A percentile compares a stretch with the other conserved stretches of the same genome.
Evolutionary conservation across 1,284 basidiomycete species (phyloP).

Genomic region (Garcileccinum viscosum): DNA sequence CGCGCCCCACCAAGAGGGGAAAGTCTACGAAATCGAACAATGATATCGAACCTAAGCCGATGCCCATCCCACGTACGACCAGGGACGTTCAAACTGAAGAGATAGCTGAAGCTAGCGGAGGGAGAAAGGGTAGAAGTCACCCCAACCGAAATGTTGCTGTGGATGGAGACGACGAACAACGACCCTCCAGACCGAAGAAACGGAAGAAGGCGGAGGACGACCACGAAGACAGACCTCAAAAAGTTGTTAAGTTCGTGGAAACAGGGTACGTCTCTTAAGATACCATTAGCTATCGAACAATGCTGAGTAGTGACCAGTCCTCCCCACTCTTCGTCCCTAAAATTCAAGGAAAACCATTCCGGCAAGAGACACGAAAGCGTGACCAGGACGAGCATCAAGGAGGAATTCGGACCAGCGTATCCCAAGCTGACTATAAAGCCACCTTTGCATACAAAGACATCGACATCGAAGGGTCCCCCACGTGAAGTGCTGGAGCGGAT

Average conservation of each 20-base stretch:
- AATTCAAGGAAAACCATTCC: constrained; percentile 35
- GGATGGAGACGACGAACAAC: constrained; percentile 10
- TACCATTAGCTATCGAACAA: no score
- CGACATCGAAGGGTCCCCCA: constrained; percentile 35
- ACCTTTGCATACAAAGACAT: constrained; percentile 13
- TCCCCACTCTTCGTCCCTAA: constrained; percentile 24
- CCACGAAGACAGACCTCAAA: constrained; percentile 29
- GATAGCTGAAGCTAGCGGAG: neutral
- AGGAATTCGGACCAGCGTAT: neutral
- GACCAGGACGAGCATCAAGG: constrained; percentile 1
- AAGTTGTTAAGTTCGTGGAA: constrained; percentile 24
- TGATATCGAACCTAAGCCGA: neutral
- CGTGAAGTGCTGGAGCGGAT: constrained; percentile 39
- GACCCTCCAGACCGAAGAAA: constrained; percentile 20
- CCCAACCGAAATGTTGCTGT: neutral
- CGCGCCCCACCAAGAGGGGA: constrained; percentile 17
- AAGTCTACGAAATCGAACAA: constrained; percentile 6
- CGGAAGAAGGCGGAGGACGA: constrained; percentile 29
- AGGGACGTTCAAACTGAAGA: neutral
- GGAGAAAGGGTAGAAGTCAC: constrained; percentile 1
- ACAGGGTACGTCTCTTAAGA: constrained; percentile 16
- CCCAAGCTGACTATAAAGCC: constrained; percentile 9
- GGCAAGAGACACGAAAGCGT: neutral
- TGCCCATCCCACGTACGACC: neutral
- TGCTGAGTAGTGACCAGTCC: constrained; percentile 16